Base-by-base conservation (phyloP, 768 basidiomycete genomes). In the Podaxis sp. region DNA sequence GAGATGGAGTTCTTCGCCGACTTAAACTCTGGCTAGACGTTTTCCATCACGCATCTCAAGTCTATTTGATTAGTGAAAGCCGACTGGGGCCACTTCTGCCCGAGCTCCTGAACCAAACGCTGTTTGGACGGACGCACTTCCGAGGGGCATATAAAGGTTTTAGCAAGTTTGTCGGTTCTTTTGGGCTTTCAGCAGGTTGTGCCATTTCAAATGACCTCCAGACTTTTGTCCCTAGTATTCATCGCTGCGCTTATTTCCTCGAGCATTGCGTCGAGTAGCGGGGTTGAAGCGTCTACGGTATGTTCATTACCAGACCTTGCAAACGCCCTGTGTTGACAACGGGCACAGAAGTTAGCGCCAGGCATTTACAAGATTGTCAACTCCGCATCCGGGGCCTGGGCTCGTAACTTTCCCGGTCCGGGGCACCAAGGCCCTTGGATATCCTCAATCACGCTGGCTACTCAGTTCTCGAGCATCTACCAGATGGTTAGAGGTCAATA, bases 391-490 rank as follows among this genome's bases (percentile, higher is more conserved):
- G 52, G 40, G 30, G 15, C 51, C n/a, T 54, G 51, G 41, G 60
- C 52, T 24, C 60, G 53, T 26, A 54, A 54, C 5, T 15, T 51
- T 38, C 60, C 60, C 5, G 60, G 60, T 4, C 41, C 56, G 10
- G 60, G 60, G n/a, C 60, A 44, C 22, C 60, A 54, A 24, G 60
- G 60, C 20, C 60, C 60, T 6, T 61, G 60, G 60, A 44, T 37
- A 30, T 12, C 60, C 3, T 1, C n/a, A 1, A 48, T 61, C 28
- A 61, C 49, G 1, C 46, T 61, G 44, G 41, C 38, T 3, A 40
- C 15, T 8, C 20, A 61, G 1, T 24, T 38, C 6, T 37, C 49
- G 11, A 48, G 41, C 33, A 20, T 5, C 7, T 61, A 61, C 22
- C 53, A 53, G 22, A 48, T 20, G 52, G 60, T 61, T 33, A 17